Percentiles rank a stretch among this genome's conserved stretches.
These are phyloP conservation scores for Teratosphaeriaceae sp. DNA, from an alignment of 2,329 filamentous ascomycete genomes.

Conservation along the genomic window DNA sequence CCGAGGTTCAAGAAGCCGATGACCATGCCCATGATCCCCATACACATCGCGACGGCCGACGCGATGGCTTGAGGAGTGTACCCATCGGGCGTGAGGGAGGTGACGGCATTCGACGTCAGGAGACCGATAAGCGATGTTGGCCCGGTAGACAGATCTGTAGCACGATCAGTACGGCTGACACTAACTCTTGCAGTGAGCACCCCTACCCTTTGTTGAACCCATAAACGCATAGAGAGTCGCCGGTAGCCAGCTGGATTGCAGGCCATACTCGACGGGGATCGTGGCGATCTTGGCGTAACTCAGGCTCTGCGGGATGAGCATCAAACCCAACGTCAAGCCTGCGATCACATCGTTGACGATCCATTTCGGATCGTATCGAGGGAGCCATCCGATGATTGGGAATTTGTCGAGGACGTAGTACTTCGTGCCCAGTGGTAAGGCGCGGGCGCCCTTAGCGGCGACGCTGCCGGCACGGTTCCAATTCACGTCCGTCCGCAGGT, in stretches of 20 bases:
- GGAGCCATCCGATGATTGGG: conserved; percentile 57
- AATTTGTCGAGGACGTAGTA: conserved; percentile 56
- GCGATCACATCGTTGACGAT: conserved; percentile 55
- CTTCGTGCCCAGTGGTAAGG: conserved; percentile 46
- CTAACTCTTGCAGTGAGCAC: conserved; percentile 8
- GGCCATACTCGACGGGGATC: conserved; percentile 54
- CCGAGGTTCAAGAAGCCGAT: conserved; percentile 48
- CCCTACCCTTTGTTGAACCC: conserved; percentile 54
- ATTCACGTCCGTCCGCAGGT: not conserved
- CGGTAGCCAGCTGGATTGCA: conserved; percentile 56
- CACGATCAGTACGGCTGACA: not conserved
- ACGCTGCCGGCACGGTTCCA: conserved; percentile 25
- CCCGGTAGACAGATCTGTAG: conserved; percentile 52
- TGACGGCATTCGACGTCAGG: conserved; percentile 55
- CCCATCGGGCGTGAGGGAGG: conserved; percentile 40
- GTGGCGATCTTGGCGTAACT: conserved; percentile 57
- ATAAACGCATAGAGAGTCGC: conserved; percentile 53
- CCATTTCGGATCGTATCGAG: conserved; percentile 56
- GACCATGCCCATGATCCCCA: conserved; percentile 54
- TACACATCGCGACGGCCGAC: conserved; percentile 56
- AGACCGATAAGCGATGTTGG: conserved; percentile 60
- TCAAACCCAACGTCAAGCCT: conserved; percentile 48
- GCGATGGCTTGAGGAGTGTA: conserved; percentile 52
- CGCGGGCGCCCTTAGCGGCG: conserved; percentile 28
- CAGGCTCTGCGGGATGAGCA: conserved; percentile 54